Conservation (phyloP, 495 filamentous ascomycete species). For the Bathelium albidoporum region DNA sequence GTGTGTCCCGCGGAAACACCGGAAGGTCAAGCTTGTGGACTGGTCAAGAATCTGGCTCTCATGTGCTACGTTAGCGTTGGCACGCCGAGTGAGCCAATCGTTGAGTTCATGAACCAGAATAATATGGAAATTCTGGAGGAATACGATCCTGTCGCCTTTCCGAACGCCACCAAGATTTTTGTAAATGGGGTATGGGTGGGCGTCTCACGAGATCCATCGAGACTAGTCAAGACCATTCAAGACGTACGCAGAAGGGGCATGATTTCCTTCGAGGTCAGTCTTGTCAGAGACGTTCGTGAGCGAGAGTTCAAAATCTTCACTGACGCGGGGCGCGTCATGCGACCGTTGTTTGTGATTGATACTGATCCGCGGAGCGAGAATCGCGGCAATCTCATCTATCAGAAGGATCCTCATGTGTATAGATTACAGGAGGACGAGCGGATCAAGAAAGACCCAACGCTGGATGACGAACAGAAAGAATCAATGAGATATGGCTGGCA, state of each 20-base stretch:
- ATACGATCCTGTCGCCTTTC: conserved; percentile 78
- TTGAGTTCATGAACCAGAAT: conserved; percentile 86
- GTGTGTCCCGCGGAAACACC: conserved; percentile 97
- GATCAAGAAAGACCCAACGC: conserved; percentile 26
- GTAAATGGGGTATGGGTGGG: conserved; percentile 98
- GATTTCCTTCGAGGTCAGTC: conserved; percentile 80
- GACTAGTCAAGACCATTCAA: conserved; percentile 66
- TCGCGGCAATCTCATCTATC: conserved; percentile 57
- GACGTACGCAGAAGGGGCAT: conserved; percentile 64
- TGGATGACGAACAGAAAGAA: conserved; percentile 46
- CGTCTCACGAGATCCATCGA: conserved; percentile 69
- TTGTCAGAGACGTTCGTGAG: conserved; percentile 91
- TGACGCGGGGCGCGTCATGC: conserved; percentile 86
- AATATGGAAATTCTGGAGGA: conserved; percentile 96
- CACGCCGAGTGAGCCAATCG: conserved; percentile 75
- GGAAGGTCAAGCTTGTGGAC: conserved; percentile 94
- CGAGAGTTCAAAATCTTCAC: conserved; percentile 98
- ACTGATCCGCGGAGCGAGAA: conserved; percentile 58
- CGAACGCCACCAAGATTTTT: conserved; percentile 94
- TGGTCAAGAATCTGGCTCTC: conserved; percentile 95
- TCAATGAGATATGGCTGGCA: conserved; percentile 75
- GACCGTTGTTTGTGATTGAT: conserved; percentile 84
- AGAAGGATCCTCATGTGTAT: conserved; percentile 70
- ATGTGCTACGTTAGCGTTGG: conserved; percentile 98
- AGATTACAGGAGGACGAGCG: conserved; percentile 51